Evolutionary conservation across 805 yeast genomes (phyloP), one percentile per base, ranked within the genome.

Genomic region (Komagataella pseudopastoris): DNA sequence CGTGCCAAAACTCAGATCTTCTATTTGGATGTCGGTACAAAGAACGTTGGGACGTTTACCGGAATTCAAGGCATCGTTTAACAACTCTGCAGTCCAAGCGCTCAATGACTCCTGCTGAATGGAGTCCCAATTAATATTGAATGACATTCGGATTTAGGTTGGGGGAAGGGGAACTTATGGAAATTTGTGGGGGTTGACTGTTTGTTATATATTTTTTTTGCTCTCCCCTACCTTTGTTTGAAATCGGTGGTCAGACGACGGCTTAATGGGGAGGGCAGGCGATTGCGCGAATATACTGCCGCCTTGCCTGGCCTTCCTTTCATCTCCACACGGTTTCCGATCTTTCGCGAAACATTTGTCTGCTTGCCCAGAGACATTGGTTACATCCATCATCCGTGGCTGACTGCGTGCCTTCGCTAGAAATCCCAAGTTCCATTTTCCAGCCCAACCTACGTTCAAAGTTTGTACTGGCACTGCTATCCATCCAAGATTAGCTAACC

Each of bases 71-170:
- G 91, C 86, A 53, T 80, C 84, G 30, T 85, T 82, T 16, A 86
- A 67, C 45, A 85, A 69, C 51, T 81, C 83, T 50, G 74, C 74
- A 6, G 87, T 78, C 76, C 85, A 83, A 24, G 70, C 67, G 23
- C 80, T 71, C 56, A 83, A 70, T 36, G 82, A 74, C 50, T 80
- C 82, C 52, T 81, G 74, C 56, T 86, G 88, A 45, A 87, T 72
- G 6, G 86, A 74, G 54, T 77, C 75, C 95, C 95, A 87, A 64
- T 83, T 78, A 56, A 86, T 82, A 54, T 82, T 77, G 60, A 88
- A 85, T 6, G 93, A 84, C 95, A 86, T 86, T 45, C 30, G 51
- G 51, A n/a, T 44, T 14, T 30, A 30, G 14, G 14, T 30, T 30
- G 2, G 5, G 39, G 39, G 14, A 30, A 12, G 39, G 5, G 39